Percentiles rank a stretch among this genome's conserved stretches.
Conservation (phyloP, 1,139 yeast genomes). For the Geotrichum restrictum region DNA sequence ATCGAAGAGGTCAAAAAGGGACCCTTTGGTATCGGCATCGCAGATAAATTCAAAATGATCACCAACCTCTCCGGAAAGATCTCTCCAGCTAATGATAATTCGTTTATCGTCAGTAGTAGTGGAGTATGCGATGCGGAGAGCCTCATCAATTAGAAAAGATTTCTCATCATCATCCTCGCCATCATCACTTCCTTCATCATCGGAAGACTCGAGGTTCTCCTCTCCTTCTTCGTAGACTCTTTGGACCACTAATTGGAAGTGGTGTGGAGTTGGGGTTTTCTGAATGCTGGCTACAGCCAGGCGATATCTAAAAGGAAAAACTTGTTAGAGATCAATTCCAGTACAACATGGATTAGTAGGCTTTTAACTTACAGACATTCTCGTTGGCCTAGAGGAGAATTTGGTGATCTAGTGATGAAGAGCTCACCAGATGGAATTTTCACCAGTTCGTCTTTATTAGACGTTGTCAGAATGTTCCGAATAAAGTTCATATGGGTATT, state of each 20-base stretch:
- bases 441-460: conserved; percentile 63
- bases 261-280: conserved; percentile 60
- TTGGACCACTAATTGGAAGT: conserved; percentile 68
- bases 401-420: conserved; percentile 55
- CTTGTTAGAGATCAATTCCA: neutral
- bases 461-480: conserved; percentile 61
- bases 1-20: conserved; percentile 64
- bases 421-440: conserved; percentile 78
- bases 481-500: conserved; percentile 65
- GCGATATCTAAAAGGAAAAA: conserved; percentile 19
- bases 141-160: conserved; percentile 63
- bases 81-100: conserved; percentile 71
- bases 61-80: conserved; percentile 79
- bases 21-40: conserved; percentile 54
- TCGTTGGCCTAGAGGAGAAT: conserved; percentile 13
- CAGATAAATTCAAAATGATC: conserved; percentile 80
- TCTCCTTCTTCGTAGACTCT: conserved; percentile 69
- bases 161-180: conserved; percentile 57
- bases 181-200: conserved; percentile 51
- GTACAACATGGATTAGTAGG: neutral
- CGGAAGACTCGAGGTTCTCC: conserved; percentile 48
- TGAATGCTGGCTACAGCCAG: conserved; percentile 72
- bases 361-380: conserved; percentile 47
- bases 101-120: conserved; percentile 43
- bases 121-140: conserved; percentile 49